Base-by-base conservation (phyloP, 306 rosid species). In the Erythrophleum fordii region DNA sequence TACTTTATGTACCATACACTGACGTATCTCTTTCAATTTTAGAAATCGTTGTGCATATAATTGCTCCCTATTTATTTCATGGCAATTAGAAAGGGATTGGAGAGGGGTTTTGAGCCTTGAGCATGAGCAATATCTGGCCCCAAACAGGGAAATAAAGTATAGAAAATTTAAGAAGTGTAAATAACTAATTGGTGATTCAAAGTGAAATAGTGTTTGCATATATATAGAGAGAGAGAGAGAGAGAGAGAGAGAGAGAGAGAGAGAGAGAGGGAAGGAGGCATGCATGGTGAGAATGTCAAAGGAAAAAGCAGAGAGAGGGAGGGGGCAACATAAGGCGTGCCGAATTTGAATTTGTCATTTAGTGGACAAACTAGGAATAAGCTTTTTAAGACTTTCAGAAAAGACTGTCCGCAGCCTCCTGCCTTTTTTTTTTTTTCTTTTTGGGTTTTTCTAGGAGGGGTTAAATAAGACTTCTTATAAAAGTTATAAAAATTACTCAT, bases 331-430 rank as follows among this genome's bases (percentile, higher is more conserved):
- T 31, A 22, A 76, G 77, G 78, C 75, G 71, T 80, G 87, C 58
- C 59, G 62, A 55, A 42, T 28, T 69, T 60, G 51, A 68, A 81
- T 71, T 86, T 90, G 90, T 88, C 94, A 72, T 69, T 22, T 81
- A 67, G 86, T 72, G 86, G 77, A 66, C 81, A 80, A 82, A 83
- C 73, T 26, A 53, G 81, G 77, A 73, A 75, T 73, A 78, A 76
- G 73, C 16, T 79, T 69, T 69, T 70, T 56, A 64, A n/a, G 23
- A 45, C 51, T 69, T 83, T 79, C 62, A 26, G 69, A 56, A 80
- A 85, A 85, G 78, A 83, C 80, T 65, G 88, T 82, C 56, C 80
- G 64, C 51, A 46, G n/a, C n/a, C n/a, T n/a, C n/a, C n/a, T n/a
- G n/a, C n/a, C n/a, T n/a, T n/a, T n/a, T n/a, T n/a, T n/a, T n/a